Conservation (phyloP, 108 stramenopile genomes). For the Stephanodiscus minutulus region DNA sequence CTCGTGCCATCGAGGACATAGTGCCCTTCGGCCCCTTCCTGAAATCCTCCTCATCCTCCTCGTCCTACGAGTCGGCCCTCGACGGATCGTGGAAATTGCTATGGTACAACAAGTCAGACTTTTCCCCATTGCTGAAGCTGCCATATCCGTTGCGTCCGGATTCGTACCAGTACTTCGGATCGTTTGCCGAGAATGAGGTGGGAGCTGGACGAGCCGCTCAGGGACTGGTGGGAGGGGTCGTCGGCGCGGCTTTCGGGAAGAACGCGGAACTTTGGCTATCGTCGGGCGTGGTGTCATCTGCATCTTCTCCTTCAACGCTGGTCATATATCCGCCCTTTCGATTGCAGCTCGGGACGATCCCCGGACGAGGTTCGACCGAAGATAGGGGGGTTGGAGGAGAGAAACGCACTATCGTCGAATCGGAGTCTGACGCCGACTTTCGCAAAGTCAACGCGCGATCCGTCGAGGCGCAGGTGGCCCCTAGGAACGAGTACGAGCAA, state of each 20-base stretch:
- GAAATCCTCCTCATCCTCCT: constrained; percentile 4
- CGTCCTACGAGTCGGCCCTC: constrained; percentile 31
- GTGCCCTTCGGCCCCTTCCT: constrained; percentile 27
- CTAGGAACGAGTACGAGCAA: constrained; percentile 71
- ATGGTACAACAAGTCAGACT: constrained; percentile 69
- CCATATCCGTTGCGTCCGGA: constrained; percentile 63
- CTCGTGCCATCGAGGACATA: constrained; percentile 31
- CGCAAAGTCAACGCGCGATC: constrained; percentile 62
- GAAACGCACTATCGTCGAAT: constrained; percentile 62
- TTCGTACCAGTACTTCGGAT: constrained; percentile 72
- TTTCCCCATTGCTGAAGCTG: constrained; percentile 67
- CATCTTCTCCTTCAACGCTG: too few relatives aligned
- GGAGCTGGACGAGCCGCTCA: constrained; percentile 71
- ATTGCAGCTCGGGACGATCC: constrained; percentile 50
- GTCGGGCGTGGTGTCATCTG: too few relatives aligned
- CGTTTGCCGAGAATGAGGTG: constrained; percentile 53
- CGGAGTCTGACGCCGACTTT: constrained; percentile 76
- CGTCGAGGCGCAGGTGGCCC: constrained; percentile 59
- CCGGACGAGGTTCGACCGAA: neutral
- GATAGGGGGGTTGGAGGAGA: constrained; percentile 3
- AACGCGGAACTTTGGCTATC: constrained; percentile 50
- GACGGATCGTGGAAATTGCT: constrained; percentile 74
- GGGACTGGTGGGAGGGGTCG: constrained; percentile 50
- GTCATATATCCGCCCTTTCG: constrained; percentile 83
- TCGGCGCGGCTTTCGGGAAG: constrained; percentile 18